Evolutionary conservation across 2,329 filamentous ascomycete species (phyloP), one percentile per base, ranked within the genome.

Genomic region (Nemania serpens): DNA sequence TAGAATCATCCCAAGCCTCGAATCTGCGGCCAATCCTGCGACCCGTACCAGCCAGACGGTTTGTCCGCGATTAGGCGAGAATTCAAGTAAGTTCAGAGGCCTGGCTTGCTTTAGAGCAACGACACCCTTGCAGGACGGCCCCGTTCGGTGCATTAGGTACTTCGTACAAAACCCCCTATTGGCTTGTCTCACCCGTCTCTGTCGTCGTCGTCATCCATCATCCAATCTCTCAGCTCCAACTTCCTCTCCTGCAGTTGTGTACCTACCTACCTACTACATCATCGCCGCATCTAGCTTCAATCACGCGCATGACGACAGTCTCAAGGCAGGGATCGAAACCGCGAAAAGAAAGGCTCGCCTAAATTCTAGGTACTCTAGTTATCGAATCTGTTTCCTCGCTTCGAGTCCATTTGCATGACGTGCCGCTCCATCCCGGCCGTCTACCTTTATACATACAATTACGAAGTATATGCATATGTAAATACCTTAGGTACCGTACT

Each of bases 11-110:
- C 69, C 68, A 64, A 67, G 62, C 54, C 65, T 69, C 66, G 66
- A 65, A 68, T 72, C 72, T 74, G 72, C 72, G 72, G 71, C 72
- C 72, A 66, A 65, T 69, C 66, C 71, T 74, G 71, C 71, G 70
- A 69, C 71, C 71, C 66, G 50, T 66, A 65, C 70, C 70, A 66
- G 69, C 63, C 70, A 71, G 70, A 68, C 68, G 72, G 72, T 70
- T 73, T 71, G 67, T 60, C 69, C 68, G 68, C 66, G 64, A 68
- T 61, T 62, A 62, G 58, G 55, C 62, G 59, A 52, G 55, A 62
- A 53, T 9, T 4, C 25, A 59, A 58, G 50, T 36, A 48, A 33
- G 49, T 15, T 11, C 45, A 45, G 50, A 37, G 39, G 34, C 65
- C 67, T 66, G 66, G 67, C 68, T 61, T 68, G 67, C 7, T 69